Base-by-base conservation (phyloP, 257 asterid genomes). In the Thymus mandschuricus region DNA sequence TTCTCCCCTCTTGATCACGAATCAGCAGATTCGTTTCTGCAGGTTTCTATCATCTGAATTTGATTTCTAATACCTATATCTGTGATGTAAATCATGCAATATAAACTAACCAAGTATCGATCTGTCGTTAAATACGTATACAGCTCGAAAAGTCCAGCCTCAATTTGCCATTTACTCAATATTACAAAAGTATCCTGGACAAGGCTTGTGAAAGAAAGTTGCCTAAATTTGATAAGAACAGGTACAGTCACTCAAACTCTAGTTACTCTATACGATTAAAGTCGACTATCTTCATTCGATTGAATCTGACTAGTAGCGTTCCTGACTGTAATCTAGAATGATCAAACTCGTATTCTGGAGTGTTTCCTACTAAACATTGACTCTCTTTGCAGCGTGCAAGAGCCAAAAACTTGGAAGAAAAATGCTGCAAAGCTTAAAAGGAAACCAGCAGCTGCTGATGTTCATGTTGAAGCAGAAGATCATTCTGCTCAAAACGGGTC, bases 1-100 rank as follows among this genome's bases (percentile, higher is more conserved):
- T 89, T 86, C 83, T 95, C 98, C 40, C 99, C 99, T 6, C 85
- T 84, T 49, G 96, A 95, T 74, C 94, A 89, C 71, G 87, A 86
- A 80, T 84, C 89, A 1, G 97, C 68, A 43, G 97, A 92, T 73
- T 78, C 86, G 56, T 95, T 95, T 85, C 96, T 95, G 77, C 97
- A 87, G 99, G 98, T 92, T 73, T 56, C 71, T 75, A 40, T 55
- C 67, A 52, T 73, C 75, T 60, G 40, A 27, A 40, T 64, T 68
- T 68, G 5, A 31, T 57, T 68, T 5, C 33, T 61, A 41, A 51
- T 72, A 45, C 59, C 50, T 75, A 31, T 40, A 29, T 10, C 6
- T 65, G 70, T 21, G n/a, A 30, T 29, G 21, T 56, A 30, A 30
- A 6, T 63, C 6, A n/a, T 54, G 45, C 21, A 21, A 21, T 21